Evolutionary conservation across 108 stramenopile genomes (phyloP), one percentile per base, ranked within the genome.

Genomic region (Skeletonema menzelii): DNA sequence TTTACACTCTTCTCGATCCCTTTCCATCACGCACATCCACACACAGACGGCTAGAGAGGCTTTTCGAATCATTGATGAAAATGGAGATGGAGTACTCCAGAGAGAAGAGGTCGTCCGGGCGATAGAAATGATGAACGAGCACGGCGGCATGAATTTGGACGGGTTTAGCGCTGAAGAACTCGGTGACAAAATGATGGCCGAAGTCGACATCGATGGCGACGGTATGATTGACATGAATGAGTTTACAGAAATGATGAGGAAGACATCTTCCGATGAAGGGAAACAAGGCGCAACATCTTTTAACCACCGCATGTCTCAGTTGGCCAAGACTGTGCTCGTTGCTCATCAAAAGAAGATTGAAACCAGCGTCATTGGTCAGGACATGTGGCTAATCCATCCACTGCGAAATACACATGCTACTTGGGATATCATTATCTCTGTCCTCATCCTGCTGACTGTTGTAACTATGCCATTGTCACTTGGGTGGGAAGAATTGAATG

Each of bases 401-500:
- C 56, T 73, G 53, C 70, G 71, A 22, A 63, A 68, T 47, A 27
- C 65, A 11, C 79, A 85, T 47, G 80, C 66, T 11, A 56, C 72
- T 46, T 88, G 84, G 84, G 87, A 88, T 63, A 72, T 85, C 11
- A 11, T 79, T 14, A 68, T 88, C 32, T 77, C 87, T 35, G 37
- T 79, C 10, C 61, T 86, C 8, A 85, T 88, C 42, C 66, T 85
- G 5, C 5, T 84, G 26, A 88, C 87, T 28, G 72, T 88, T 14
- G 59, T 82, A 12, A 82, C 83, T 22, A 70, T 88, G 61, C 87
- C 87, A 27, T 59, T 88, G 22, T 74, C 79, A 14, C 68, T 88
- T 28, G 87, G 82, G 34, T 88, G 85, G 80, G 87, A 88, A 44
- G 73, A 84, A 35, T 34, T 85, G 7, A 84, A 81, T n/a, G 75